phyloP scores from a whole-genome alignment of 148 eudicot species.

The Camellia lanceoleosa region DNA sequence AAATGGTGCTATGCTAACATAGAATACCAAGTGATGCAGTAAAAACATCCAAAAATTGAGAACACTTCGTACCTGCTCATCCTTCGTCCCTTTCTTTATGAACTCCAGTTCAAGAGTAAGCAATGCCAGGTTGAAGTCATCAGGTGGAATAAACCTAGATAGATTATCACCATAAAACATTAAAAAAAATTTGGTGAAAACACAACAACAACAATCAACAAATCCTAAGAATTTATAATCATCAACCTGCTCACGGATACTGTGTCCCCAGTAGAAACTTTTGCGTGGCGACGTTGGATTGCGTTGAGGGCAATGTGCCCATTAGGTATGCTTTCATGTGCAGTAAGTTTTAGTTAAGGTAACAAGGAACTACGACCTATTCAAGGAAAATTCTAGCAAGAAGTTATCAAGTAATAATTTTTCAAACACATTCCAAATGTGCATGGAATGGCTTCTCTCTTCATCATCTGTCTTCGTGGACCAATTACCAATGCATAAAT shows the following conservation, averaged over 20 bases:
- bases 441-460: background rate
- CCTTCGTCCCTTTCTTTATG: conserved; percentile 65
- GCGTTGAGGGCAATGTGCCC: conserved; percentile 70
- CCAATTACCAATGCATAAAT: background rate
- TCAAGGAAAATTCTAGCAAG: conserved; percentile 11
- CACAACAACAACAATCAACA: background rate
- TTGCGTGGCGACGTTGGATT: conserved; percentile 62
- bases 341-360: conserved; percentile 48
- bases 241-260: conserved; percentile 58
- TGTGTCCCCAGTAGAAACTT: conserved; percentile 59
- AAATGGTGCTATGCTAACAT: background rate
- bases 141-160: conserved; percentile 69
- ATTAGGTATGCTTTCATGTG: conserved; percentile 50
- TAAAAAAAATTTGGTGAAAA: conserved; percentile 14
- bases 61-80: conserved; percentile 55
- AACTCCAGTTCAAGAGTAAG: conserved; percentile 88
- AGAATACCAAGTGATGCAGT: background rate
- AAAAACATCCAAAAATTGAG: background rate
- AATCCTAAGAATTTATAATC: conserved; percentile 1
- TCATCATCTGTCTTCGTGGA: background rate
- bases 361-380: conserved; percentile 8
- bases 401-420: background rate
- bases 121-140: conserved; percentile 67
- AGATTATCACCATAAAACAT: background rate
- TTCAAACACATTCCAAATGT: background rate